Evolutionary conservation across 2,329 filamentous ascomycete species (phyloP).

Genomic region (Pseudogymnoascus sp.): DNA sequence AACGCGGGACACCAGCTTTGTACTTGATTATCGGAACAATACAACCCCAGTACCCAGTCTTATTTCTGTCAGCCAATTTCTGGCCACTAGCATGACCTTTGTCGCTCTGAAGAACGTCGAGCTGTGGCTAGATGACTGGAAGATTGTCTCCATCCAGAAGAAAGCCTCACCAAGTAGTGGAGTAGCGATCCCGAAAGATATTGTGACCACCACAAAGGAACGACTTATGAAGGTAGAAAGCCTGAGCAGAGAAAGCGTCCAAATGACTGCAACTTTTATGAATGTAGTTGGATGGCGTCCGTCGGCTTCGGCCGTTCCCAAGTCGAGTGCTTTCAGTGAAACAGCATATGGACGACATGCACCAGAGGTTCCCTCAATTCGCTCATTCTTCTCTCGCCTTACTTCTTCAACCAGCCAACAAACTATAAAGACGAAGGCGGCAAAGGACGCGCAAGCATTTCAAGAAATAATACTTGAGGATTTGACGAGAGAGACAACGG

Average conservation of each 20-base stretch:
- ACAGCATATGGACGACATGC: constrained; percentile 39
- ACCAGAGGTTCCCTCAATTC: constrained; percentile 54
- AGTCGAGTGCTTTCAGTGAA: constrained; percentile 17
- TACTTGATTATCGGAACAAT: constrained; percentile 85
- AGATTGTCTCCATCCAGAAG: constrained; percentile 71
- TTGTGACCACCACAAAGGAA: constrained; percentile 77
- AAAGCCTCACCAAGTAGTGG: constrained; percentile 72
- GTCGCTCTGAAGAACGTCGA: constrained; percentile 83
- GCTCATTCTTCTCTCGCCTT: constrained; percentile 75
- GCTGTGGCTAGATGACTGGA: constrained; percentile 83
- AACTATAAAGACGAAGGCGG: constrained; percentile 45
- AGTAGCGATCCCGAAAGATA: constrained; percentile 66
- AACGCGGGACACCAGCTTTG: constrained; percentile 75
- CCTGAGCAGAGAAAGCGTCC: constrained; percentile 80
- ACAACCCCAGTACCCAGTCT: constrained; percentile 82
- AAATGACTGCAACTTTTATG: constrained; percentile 89
- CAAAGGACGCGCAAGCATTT: constrained; percentile 54
- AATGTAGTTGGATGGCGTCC: constrained; percentile 79
- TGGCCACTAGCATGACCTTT: constrained; percentile 93
- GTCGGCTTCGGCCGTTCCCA: constrained; percentile 36
- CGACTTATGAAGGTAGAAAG: constrained; percentile 77
- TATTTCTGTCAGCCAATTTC: constrained; percentile 79
- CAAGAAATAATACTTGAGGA: constrained; percentile 63
- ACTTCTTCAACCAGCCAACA: constrained; percentile 49
- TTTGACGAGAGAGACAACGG: constrained; percentile 60